Evolutionary conservation across 495 filamentous ascomycete species (phyloP).

Genomic region (Xylaria cubensis): DNA sequence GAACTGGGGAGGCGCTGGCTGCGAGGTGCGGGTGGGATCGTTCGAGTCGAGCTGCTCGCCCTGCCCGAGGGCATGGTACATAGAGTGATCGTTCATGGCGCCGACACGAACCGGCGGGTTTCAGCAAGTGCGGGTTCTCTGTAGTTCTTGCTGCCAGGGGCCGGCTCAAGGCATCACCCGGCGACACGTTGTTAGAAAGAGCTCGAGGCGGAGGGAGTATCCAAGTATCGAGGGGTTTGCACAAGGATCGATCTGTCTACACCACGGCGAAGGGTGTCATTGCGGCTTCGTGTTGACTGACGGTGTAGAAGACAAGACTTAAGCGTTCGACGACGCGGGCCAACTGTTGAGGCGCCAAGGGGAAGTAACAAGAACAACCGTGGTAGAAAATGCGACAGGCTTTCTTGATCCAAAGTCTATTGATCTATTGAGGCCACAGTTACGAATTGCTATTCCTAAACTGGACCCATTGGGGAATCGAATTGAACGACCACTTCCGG

Average conservation of each 20-base stretch:
- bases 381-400: not conserved
- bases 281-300: slow-evolving; percentile 9
- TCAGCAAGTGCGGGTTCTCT: not conserved
- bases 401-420: not conserved
- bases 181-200: not conserved
- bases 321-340: not conserved
- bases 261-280: slow-evolving; percentile 21
- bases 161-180: slow-evolving; percentile 8
- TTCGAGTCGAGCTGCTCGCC: slow-evolving; percentile 66
- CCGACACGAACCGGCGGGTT: not conserved
- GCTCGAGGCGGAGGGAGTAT: not conserved
- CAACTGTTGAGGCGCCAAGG: slow-evolving; percentile 6
- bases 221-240: not conserved
- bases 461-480: not conserved
- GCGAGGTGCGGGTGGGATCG: slow-evolving; percentile 62
- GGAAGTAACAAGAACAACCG: not conserved
- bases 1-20: slow-evolving; percentile 65
- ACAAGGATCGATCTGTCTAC: slow-evolving; percentile 10
- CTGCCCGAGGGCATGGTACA: slow-evolving; percentile 77
- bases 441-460: slow-evolving; percentile 31
- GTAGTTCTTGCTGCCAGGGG: not conserved
- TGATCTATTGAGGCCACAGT: slow-evolving; percentile 29
- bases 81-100: slow-evolving; percentile 75
- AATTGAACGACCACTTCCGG: not conserved
- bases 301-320: not conserved